These are phyloP conservation scores for Phytophthora boehmeriae DNA, from an alignment of 352 stramenopile species.

Conservation along the genomic window DNA sequence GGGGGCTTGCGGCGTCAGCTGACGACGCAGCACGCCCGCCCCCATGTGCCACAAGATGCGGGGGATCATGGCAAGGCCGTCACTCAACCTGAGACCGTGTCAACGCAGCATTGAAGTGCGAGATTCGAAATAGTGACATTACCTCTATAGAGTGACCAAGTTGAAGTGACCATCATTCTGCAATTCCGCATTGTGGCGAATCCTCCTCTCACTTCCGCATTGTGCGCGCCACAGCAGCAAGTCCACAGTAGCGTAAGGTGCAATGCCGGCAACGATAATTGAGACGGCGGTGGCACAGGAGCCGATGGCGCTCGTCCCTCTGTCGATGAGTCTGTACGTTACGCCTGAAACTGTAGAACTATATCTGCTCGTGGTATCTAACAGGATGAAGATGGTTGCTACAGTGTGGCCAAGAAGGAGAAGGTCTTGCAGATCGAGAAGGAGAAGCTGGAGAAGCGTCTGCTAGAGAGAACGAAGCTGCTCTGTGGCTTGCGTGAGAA, in stretches of 20 bases:
- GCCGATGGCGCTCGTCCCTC: conserved; percentile 28
- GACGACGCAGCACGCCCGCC: conserved; percentile 54
- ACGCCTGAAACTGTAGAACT: conserved; percentile 5
- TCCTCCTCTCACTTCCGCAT: conserved; percentile 25
- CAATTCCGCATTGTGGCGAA: too few relatives aligned
- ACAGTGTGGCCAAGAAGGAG: conserved; percentile 54
- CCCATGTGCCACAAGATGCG: conserved; percentile 79
- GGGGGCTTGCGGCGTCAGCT: conserved; percentile 45
- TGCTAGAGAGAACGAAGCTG: conserved; percentile 40
- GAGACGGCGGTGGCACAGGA: conserved; percentile 18
- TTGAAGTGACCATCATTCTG: too few relatives aligned
- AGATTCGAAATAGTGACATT: too few relatives aligned
- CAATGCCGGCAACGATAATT: conserved; percentile 8
- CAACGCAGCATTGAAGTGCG: conserved; percentile 1
- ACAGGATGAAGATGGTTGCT: not conserved
- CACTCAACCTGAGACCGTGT: conserved; percentile 6
- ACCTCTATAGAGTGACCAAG: too few relatives aligned
- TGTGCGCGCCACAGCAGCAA: conserved; percentile 14
- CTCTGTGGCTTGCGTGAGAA: conserved; percentile 37
- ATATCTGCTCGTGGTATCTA: not conserved
- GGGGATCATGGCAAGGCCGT: conserved; percentile 61
- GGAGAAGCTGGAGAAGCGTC: conserved; percentile 37
- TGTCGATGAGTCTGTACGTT: conserved; percentile 42
- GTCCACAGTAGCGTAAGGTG: not conserved
- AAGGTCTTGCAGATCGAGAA: conserved; percentile 42